Evolutionary conservation across 2,329 filamentous ascomycete genomes (phyloP).

Genomic region (Penicillium sp.): DNA sequence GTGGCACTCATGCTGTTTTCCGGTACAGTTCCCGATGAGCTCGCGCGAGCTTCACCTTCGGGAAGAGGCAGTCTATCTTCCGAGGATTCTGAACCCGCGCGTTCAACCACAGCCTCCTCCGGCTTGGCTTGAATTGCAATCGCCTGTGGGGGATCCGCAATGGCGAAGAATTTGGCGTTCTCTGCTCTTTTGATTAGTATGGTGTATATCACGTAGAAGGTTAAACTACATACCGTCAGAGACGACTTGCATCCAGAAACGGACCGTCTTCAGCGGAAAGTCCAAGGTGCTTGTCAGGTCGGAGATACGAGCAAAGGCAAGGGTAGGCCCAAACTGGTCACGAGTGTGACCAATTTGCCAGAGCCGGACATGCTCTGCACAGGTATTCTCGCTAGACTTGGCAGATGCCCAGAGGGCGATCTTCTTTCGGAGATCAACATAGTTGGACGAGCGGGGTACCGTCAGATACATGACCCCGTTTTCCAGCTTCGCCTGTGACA

Average conservation of each 20-base stretch:
- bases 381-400: no score
- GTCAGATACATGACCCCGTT: conserved; percentile 32
- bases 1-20: neutral
- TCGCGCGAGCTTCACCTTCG: conserved; percentile 21
- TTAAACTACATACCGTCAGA: conserved; percentile 28
- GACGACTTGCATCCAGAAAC: conserved; percentile 35
- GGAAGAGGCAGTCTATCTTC: no score
- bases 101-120: no score
- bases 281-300: conserved; percentile 26
- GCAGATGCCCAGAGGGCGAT: no score
- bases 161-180: conserved; percentile 31
- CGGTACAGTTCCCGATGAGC: conserved; percentile 20
- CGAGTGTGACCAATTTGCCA: conserved; percentile 35
- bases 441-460: conserved; percentile 26
- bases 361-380: conserved; percentile 32
- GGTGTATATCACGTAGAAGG: no score
- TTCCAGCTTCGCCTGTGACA: conserved; percentile 30
- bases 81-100: no score
- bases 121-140: conserved; percentile 21
- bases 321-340: conserved; percentile 26
- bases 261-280: conserved; percentile 21
- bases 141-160: conserved; percentile 31
- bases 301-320: conserved; percentile 29
- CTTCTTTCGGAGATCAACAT: conserved; percentile 33
- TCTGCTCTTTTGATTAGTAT: conserved; percentile 15